Evolutionary conservation across 495 filamentous ascomycete genomes (phyloP).

Genomic region (Cetradonia linearis): DNA sequence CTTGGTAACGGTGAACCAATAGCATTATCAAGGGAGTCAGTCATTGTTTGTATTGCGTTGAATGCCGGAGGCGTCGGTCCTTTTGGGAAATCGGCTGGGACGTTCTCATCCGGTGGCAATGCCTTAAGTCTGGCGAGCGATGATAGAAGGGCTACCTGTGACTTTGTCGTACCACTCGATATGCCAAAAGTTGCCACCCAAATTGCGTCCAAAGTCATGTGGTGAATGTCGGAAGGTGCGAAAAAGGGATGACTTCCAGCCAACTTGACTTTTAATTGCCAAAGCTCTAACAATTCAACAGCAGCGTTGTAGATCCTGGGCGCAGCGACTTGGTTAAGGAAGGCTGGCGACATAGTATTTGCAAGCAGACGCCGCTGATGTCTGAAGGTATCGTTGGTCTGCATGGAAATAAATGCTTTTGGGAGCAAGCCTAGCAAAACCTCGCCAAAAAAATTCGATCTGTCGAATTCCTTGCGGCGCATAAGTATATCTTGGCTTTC

Average conservation of each 20-base stretch:
- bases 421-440: conserved; percentile 27
- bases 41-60: not conserved
- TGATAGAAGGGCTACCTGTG: not conserved
- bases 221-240: conserved; percentile 29
- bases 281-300: conserved; percentile 29
- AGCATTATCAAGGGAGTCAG: not conserved
- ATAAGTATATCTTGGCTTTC: conserved; percentile 33
- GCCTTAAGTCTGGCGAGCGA: not conserved
- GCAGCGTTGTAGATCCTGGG: conserved; percentile 28
- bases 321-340: conserved; percentile 30
- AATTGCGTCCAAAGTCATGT: not conserved
- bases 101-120: not conserved
- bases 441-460: conserved; percentile 22
- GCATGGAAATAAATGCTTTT: conserved; percentile 27
- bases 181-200: not conserved
- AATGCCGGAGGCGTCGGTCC: not conserved
- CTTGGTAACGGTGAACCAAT: not conserved
- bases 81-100: not conserved
- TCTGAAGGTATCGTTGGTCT: conserved; percentile 15
- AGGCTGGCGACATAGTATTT: conserved; percentile 22
- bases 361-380: not conserved
- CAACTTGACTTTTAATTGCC: conserved; percentile 28
- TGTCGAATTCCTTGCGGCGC: conserved; percentile 34
- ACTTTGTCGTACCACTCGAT: not conserved
- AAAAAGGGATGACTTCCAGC: conserved; percentile 30